A percentile compares a stretch with the other conserved stretches of the same genome.
Conservation (phyloP, 2,329 filamentous ascomycete species). For the Zymoseptoria crescenta region DNA sequence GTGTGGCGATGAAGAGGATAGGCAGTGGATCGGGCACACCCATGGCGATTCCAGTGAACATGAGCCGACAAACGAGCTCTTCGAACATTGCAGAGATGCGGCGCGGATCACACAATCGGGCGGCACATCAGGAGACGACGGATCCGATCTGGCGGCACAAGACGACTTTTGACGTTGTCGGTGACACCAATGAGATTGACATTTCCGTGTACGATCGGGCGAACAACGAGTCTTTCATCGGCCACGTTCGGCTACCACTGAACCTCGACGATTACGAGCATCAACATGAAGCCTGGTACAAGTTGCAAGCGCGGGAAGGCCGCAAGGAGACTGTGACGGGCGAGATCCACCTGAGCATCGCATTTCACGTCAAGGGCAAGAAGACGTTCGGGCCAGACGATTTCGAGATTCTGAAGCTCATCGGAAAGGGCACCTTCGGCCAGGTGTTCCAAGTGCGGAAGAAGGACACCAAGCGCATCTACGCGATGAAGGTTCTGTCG, state of each 20-base stretch:
- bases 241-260: slow-evolving; percentile 77
- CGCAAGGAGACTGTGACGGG: slow-evolving; percentile 69
- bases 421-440: slow-evolving; percentile 96
- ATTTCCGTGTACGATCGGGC: slow-evolving; percentile 87
- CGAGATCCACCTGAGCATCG: slow-evolving; percentile 79
- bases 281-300: slow-evolving; percentile 76
- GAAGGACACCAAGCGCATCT: slow-evolving; percentile 90
- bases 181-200: slow-evolving; percentile 81
- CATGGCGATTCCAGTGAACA: slow-evolving; percentile 87
- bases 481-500: slow-evolving; percentile 97
- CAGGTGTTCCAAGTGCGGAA: slow-evolving; percentile 98
- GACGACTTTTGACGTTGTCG: slow-evolving; percentile 90
- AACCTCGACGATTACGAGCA: slow-evolving; percentile 60
- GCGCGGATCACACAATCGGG: slow-evolving; percentile 38
- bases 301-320: slow-evolving; percentile 68
- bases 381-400: slow-evolving; percentile 91
- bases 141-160: slow-evolving; percentile 94
- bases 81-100: slow-evolving; percentile 67
- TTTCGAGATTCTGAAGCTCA: slow-evolving; percentile 91
- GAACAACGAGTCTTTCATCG: slow-evolving; percentile 81
- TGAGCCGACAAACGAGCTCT: slow-evolving; percentile 91
- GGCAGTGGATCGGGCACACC: slow-evolving; percentile 75
- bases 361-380: slow-evolving; percentile 79
- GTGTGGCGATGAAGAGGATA: slow-evolving; percentile 46
- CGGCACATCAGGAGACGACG: slow-evolving; percentile 58